Evolutionary conservation across 2,329 filamentous ascomycete genomes (phyloP).

Genomic region (Epichloe coenophiala): DNA sequence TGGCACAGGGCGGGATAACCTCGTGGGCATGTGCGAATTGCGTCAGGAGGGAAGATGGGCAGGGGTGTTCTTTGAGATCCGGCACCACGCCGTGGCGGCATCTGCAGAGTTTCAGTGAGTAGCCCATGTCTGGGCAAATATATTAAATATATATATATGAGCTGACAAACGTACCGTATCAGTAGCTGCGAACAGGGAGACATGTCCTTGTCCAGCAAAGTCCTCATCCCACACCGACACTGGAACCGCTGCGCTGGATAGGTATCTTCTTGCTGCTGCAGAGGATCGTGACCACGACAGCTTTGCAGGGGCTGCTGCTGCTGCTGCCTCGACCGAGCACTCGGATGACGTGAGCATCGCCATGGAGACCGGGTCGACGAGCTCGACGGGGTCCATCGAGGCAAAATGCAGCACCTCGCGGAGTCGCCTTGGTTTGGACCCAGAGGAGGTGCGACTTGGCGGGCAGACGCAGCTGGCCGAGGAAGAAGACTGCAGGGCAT

Average conservation of each 20-base stretch:
- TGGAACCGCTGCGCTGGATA: not conserved
- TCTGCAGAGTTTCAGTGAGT: no score
- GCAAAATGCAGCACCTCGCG: not conserved
- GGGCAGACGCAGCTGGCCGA: no score
- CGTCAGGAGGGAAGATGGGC: not conserved
- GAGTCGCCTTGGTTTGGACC: not conserved
- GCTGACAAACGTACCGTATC: no score
- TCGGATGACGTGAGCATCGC: not conserved
- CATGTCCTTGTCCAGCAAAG: no score
- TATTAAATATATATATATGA: no score
- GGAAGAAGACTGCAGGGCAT: no score
- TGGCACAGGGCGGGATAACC: not conserved
- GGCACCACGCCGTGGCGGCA: not conserved
- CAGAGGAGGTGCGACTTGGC: no score
- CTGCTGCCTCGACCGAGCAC: not conserved
- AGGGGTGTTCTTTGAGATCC: not conserved
- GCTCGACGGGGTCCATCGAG: not conserved
- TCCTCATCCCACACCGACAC: no score
- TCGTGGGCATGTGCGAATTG: slow-evolving; percentile 4
- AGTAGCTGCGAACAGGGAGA: no score
- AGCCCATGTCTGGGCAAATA: no score
- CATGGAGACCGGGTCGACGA: not conserved
- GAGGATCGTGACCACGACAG: no score
- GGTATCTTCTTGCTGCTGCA: not conserved
- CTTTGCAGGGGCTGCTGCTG: no score